phyloP scores from a whole-genome alignment of 2,329 filamentous ascomycete species.

The Xenoacremonium recifei region DNA sequence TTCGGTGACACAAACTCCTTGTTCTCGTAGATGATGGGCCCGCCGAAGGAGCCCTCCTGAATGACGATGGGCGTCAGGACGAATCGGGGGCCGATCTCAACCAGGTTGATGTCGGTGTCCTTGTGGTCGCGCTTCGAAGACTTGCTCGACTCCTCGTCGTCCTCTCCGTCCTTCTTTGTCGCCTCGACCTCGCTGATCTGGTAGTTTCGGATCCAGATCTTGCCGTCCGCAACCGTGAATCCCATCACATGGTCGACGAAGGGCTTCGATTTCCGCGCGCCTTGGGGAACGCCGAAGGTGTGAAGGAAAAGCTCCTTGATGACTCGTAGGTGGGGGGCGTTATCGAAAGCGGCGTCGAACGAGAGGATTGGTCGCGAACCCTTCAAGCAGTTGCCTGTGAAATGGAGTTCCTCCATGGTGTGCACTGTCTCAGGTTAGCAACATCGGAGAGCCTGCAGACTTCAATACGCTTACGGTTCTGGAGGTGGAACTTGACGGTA shows the following conservation, averaged over 20 bases:
- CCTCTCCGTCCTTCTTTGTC: conserved; percentile 42
- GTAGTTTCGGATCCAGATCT: conserved; percentile 95
- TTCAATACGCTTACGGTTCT: conserved; percentile 70
- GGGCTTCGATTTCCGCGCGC: conserved; percentile 85
- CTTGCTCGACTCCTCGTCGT: conserved; percentile 41
- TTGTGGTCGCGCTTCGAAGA: conserved; percentile 36
- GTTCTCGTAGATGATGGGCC: conserved; percentile 97
- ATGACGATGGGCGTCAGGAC: conserved; percentile 94
- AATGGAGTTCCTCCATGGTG: conserved; percentile 95
- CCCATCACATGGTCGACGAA: conserved; percentile 95
- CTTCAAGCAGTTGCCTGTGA: conserved; percentile 95
- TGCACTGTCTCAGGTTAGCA: conserved; percentile 59
- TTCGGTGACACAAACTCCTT: conserved; percentile 96
- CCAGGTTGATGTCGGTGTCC: conserved; percentile 76
- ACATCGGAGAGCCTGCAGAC: neutral
- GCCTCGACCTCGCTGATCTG: conserved; percentile 83
- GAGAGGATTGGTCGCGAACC: conserved; percentile 87
- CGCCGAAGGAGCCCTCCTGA: conserved; percentile 90
- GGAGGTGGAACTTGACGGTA: conserved; percentile 68
- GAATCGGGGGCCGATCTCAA: conserved; percentile 92
- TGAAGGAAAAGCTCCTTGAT: conserved; percentile 90
- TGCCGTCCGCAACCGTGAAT: conserved; percentile 86
- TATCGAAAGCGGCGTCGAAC: conserved; percentile 86
- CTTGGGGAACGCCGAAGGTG: conserved; percentile 88
- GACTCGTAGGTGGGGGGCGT: conserved; percentile 73